phyloP scores from a whole-genome alignment of 805 yeast species.

The Saccharomycopsis babjevae region DNA sequence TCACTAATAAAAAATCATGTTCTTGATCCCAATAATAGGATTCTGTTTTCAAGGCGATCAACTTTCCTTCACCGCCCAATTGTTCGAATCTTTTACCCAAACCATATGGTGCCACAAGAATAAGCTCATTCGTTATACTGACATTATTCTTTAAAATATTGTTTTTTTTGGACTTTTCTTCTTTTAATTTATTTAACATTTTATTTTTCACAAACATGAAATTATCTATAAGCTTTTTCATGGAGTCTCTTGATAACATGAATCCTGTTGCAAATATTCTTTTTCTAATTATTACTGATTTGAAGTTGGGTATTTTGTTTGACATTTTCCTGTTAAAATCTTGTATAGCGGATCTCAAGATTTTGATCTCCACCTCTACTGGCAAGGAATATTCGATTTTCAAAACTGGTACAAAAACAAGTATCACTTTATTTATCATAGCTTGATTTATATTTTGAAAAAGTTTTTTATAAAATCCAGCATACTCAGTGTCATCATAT shows the following conservation, averaged over 20 bases:
- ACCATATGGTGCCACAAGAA: not conserved
- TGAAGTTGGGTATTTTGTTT: not conserved
- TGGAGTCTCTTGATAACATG: not conserved
- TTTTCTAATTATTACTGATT: not conserved
- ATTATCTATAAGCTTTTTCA: not conserved
- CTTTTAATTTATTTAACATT: not conserved
- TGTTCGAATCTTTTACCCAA: not conserved
- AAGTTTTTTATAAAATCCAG: not conserved
- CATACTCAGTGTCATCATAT: not conserved
- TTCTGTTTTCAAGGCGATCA: not conserved
- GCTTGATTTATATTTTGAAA: not conserved
- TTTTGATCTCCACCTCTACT: not conserved
- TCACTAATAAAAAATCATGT: not conserved
- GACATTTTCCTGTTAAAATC: not conserved
- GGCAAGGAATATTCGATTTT: not conserved
- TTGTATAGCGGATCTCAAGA: not conserved
- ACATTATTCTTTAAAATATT: not conserved
- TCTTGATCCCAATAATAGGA: not conserved
- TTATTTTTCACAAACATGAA: not conserved
- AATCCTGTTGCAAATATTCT: not conserved
- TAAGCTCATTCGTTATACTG: not conserved
- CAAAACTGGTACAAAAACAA: not conserved
- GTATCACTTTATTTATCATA: not conserved
- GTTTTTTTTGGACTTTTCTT: not conserved
- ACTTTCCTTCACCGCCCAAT: not conserved